phyloP scores from a whole-genome alignment of 2,329 filamentous ascomycete genomes.

The Erysiphe pulchra region DNA sequence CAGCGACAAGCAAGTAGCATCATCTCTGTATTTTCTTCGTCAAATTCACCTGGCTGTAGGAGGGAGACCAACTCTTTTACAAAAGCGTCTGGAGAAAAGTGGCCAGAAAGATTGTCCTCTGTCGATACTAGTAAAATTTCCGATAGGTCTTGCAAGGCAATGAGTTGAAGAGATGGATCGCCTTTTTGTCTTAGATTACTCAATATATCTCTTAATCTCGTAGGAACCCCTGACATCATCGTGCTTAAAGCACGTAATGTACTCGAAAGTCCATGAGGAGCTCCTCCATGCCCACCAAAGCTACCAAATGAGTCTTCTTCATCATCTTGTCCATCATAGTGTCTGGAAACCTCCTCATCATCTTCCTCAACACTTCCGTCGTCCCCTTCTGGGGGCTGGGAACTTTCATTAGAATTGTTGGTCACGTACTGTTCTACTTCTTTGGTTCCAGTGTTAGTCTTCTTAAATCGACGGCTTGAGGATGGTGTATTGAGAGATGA shows the following conservation, averaged over 20 bases:
- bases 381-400: slow-evolving; percentile 15
- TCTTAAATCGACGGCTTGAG: slow-evolving; percentile 19
- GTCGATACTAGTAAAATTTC: slow-evolving; percentile 86
- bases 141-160: slow-evolving; percentile 78
- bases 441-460: slow-evolving; percentile 32
- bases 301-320: slow-evolving; percentile 34
- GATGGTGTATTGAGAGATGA: slow-evolving; percentile 8
- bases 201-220: slow-evolving; percentile 54
- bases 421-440: slow-evolving; percentile 44
- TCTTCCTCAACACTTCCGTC: slow-evolving; percentile 28
- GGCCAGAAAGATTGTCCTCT: slow-evolving; percentile 83
- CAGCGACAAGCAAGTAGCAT: slow-evolving; percentile 94
- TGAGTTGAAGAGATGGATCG: slow-evolving; percentile 65
- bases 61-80: slow-evolving; percentile 80
- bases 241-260: slow-evolving; percentile 71
- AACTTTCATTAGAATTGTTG: slow-evolving; percentile 7
- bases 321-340: slow-evolving; percentile 22
- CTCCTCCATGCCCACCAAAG: slow-evolving; percentile 40
- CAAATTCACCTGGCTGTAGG: slow-evolving; percentile 74
- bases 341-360: slow-evolving; percentile 32
- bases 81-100: slow-evolving; percentile 83
- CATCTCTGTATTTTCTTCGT: slow-evolving; percentile 79
- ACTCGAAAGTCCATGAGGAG: slow-evolving; percentile 41
- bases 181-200: slow-evolving; percentile 57
- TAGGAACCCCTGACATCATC: slow-evolving; percentile 69